Conservation (phyloP, 2,329 filamentous ascomycete genomes). For the Lachnellula subtilissima region DNA sequence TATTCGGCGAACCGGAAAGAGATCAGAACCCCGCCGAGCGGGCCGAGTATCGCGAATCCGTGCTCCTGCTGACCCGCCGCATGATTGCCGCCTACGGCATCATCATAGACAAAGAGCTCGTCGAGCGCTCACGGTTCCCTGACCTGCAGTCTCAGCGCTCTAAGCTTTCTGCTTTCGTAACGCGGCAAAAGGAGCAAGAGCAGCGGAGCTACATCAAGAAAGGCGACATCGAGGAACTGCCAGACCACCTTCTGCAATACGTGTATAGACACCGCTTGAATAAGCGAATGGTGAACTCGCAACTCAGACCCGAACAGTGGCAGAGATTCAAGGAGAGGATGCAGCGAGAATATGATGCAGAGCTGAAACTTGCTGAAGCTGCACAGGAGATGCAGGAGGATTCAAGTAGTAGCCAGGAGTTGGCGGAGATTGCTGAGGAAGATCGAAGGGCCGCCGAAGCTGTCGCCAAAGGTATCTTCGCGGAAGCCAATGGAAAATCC, state of each 20-base stretch:
- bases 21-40: not conserved
- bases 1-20: constrained; percentile 11
- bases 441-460: not conserved
- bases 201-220: not conserved
- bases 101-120: constrained; percentile 25
- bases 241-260: not conserved
- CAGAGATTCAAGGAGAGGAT: not conserved
- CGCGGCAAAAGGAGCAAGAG: constrained; percentile 20
- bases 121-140: constrained; percentile 21
- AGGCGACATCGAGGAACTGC: not conserved
- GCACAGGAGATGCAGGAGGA: not conserved
- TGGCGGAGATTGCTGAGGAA: constrained; percentile 4
- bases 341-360: not conserved
- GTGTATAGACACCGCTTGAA: not conserved
- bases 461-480: not conserved
- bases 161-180: constrained; percentile 34
- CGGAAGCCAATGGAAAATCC: not conserved
- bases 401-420: constrained; percentile 2
- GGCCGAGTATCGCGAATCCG: constrained; percentile 8
- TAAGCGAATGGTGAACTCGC: not conserved
- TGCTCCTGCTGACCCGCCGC: constrained; percentile 24
- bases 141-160: constrained; percentile 28
- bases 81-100: constrained; percentile 33
- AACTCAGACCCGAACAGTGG: not conserved
- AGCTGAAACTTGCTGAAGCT: not conserved